Evolutionary conservation across 352 stramenopile genomes (phyloP), one percentile per base, ranked within the genome.

Genomic region (Phytophthora sp.): DNA sequence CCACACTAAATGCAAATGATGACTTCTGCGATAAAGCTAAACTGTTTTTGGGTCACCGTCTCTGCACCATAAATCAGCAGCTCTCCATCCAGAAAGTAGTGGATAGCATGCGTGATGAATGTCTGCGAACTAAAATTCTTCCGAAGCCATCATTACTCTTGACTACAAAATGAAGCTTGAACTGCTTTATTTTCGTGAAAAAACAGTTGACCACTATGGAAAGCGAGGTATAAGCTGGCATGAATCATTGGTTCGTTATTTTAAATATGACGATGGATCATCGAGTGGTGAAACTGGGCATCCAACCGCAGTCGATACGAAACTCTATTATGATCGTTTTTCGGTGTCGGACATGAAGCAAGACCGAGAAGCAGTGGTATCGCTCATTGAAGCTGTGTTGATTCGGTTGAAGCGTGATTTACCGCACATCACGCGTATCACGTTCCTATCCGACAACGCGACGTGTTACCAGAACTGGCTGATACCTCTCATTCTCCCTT

Each of bases 151-250:
- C 4, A 30, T 77, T 0, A 39, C 72, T 3, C 41, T 76, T 1
- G 69, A 79, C 34, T 82, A 77, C 57, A 78, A 78, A 27, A 82
- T 76, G 64, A 76, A 79, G 23, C 41, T 70, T 1, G 62, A 76
- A 10, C 62, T 58, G 3, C 1, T 65, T 1, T 74, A 69, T 17
- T 74, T 59, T 53, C 57, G 66, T n/a, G 61, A 73, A 26, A 76
- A 69, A 32, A 74, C 53, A 3, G 51, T 68, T 0, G 64, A 74
- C 1, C 64, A 77, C 20, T 76, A 76, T n/a, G 64, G 56, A 4
- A 78, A 77, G 30, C 45, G 69, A 2, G 54, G 34, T 4, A 42
- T 63, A 15, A 30, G 24, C 1, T 63, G 44, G 54, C 54, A 61
- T 46, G 52, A 41, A 8, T 39, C 41, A 8, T 7, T 61, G 0